Conservation (phyloP, 2,329 filamentous ascomycete species). For the Curvularia spicifera region DNA sequence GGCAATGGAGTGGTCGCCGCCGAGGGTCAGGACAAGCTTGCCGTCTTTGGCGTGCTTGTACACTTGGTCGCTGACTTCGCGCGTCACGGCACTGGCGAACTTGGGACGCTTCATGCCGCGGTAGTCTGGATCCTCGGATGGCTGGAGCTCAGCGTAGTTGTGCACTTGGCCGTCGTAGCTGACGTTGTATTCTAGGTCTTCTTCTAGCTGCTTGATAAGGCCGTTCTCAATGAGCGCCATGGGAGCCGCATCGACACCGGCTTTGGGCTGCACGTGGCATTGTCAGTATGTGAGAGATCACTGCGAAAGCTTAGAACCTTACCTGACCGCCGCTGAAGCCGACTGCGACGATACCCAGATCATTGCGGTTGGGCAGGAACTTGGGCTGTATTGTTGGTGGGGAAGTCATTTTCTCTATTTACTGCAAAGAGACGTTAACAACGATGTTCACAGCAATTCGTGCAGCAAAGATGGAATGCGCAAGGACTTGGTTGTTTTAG, state of each 20-base stretch:
- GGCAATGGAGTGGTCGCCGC: constrained; percentile 95
- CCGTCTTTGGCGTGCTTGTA: constrained; percentile 85
- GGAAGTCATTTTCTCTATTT: constrained; percentile 54
- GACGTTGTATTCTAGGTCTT: constrained; percentile 88
- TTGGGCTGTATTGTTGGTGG: constrained; percentile 68
- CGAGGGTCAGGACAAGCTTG: constrained; percentile 88
- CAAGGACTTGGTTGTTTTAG: constrained; percentile 6
- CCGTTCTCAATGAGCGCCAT: constrained; percentile 87
- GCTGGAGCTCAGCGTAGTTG: constrained; percentile 77
- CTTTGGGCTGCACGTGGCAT: constrained; percentile 70
- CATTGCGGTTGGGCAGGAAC: constrained; percentile 79
- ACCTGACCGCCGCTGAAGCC: constrained; percentile 97
- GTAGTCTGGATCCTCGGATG: constrained; percentile 75
- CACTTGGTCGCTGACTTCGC: constrained; percentile 79
- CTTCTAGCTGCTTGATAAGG: constrained; percentile 79
- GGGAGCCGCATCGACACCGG: constrained; percentile 89
- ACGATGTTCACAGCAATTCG: not conserved
- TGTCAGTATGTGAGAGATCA: constrained; percentile 10
- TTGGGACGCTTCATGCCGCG: constrained; percentile 94
- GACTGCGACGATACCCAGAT: constrained; percentile 91
- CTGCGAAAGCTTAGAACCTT: constrained; percentile 42
- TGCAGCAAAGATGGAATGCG: not conserved
- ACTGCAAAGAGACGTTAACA: constrained; percentile 9
- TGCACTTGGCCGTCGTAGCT: constrained; percentile 84
- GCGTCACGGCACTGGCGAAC: constrained; percentile 83